These are phyloP conservation scores for Aethionema arabicum DNA, from an alignment of 345 rosid genomes.

Conservation along the genomic window DNA sequence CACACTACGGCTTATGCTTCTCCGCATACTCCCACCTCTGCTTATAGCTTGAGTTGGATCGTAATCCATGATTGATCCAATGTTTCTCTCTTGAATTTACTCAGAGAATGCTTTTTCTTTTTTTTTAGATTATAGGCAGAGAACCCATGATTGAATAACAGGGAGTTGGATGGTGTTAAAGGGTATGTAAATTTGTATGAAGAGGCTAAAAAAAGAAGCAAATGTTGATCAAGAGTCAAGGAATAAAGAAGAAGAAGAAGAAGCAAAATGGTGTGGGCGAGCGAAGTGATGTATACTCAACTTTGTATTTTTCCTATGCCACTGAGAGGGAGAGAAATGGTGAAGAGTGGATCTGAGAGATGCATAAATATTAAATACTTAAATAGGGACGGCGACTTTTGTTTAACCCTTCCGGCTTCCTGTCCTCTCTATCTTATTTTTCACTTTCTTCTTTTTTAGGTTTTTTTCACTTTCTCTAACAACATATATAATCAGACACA, in stretches of 20 bases:
- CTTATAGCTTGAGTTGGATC: constrained; percentile 28
- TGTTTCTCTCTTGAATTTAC: constrained; percentile 1
- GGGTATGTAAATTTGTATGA: not conserved
- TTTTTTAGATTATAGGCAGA: constrained; percentile 2
- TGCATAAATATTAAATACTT: not conserved
- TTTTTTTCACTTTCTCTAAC: no score
- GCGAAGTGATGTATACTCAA: not conserved
- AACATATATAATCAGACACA: no score
- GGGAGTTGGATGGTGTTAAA: no score
- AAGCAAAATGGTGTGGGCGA: constrained; percentile 2
- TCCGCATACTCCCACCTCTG: constrained; percentile 37
- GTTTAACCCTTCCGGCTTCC: not conserved
- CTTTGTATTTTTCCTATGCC: not conserved
- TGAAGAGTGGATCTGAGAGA: not conserved
- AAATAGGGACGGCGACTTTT: constrained; percentile 18
- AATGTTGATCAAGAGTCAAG: not conserved
- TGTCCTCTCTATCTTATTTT: not conserved
- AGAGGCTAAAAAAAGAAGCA: constrained; percentile 12
- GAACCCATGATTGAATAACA: not conserved
- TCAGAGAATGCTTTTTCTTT: constrained; percentile 6
- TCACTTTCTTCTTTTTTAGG: not conserved
- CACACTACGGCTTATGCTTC: constrained; percentile 54
- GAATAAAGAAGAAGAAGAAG: constrained; percentile 9
- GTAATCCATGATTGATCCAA: constrained; percentile 30
- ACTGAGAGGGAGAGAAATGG: constrained; percentile 8